Evolutionary conservation across 1,284 basidiomycete genomes (phyloP).

Genomic region (Cutaneotrichosporon arboriforme): DNA sequence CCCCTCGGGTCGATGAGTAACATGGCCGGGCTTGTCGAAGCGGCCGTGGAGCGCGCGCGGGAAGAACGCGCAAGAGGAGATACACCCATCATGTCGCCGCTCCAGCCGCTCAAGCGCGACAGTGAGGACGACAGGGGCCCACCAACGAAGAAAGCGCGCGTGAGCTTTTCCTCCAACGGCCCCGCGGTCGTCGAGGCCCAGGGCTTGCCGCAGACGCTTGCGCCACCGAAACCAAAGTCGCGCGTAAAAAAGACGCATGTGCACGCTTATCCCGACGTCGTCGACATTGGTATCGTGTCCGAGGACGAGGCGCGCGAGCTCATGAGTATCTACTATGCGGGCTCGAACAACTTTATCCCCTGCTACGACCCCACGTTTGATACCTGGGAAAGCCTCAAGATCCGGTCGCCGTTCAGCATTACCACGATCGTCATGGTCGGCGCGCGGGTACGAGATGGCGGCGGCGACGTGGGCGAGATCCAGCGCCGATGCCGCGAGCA

Average conservation of each 20-base stretch:
- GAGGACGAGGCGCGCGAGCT: conserved; percentile 76
- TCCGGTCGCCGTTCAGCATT: conserved; percentile 45
- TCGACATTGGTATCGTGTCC: conserved; percentile 57
- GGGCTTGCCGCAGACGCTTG: conserved; percentile 28
- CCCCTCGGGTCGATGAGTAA: conserved; percentile 45
- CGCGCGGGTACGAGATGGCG: conserved; percentile 76
- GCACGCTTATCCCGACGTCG: conserved; percentile 45
- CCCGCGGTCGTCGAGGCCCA: conserved; percentile 33
- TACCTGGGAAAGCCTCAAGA: conserved; percentile 60
- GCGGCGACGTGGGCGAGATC: conserved; percentile 50
- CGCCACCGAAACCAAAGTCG: conserved; percentile 23
- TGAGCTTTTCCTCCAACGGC: conserved; percentile 14
- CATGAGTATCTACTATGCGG: conserved; percentile 73
- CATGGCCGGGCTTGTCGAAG: conserved; percentile 48
- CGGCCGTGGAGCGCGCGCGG: conserved; percentile 45
- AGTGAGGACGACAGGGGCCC: conserved; percentile 6
- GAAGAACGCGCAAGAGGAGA: conserved; percentile 29
- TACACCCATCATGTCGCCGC: neutral
- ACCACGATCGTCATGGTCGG: conserved; percentile 86
- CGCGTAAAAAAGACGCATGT: conserved; percentile 35
- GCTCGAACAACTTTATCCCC: conserved; percentile 82
- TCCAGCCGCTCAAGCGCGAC: neutral
- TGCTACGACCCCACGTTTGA: conserved; percentile 72
- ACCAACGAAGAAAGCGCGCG: conserved; percentile 22
- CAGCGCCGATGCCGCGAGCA: conserved; percentile 55